Conservation (phyloP, 164 flowering plant genomes). For the Sextonia rubra region DNA sequence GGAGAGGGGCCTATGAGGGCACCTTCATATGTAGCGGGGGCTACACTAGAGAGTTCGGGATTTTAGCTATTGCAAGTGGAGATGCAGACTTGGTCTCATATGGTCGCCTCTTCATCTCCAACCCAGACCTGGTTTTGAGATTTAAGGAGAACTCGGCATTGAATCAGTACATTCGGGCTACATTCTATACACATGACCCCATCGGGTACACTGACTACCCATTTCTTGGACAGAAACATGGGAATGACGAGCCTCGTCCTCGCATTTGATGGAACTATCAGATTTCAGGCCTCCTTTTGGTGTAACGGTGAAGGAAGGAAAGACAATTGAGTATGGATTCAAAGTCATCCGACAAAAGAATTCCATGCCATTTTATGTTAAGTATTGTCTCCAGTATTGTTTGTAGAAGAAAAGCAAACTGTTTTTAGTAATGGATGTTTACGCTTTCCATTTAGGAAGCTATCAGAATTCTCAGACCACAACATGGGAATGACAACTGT, state of each 20-base stretch:
- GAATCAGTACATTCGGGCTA: constrained; percentile 29
- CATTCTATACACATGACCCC: constrained; percentile 37
- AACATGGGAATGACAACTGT: too few relatives aligned
- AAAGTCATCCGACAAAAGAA: too few relatives aligned
- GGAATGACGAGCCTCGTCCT: not conserved
- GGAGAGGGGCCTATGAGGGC: constrained; percentile 27
- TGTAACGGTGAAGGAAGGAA: not conserved
- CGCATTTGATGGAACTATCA: constrained; percentile 1
- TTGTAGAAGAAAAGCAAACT: too few relatives aligned
- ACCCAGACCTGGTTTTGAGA: constrained; percentile 36
- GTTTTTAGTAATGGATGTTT: too few relatives aligned
- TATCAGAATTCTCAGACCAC: too few relatives aligned
- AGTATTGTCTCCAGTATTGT: too few relatives aligned
- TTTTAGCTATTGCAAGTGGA: constrained; percentile 27
- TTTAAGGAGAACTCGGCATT: constrained; percentile 28
- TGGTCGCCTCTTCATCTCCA: constrained; percentile 37
- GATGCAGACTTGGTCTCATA: constrained; percentile 40
- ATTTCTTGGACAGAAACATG: constrained; percentile 16
- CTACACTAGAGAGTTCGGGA: constrained; percentile 34
- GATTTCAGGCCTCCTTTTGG: not conserved
- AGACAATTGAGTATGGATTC: too few relatives aligned
- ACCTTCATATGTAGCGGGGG: constrained; percentile 39
- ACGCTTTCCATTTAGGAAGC: too few relatives aligned
- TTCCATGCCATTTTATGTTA: too few relatives aligned
- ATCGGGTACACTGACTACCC: constrained; percentile 45